Evolutionary conservation across 1,284 basidiomycete genomes (phyloP), one percentile per base, ranked within the genome.

Genomic region (Rhodotorula sp.): DNA sequence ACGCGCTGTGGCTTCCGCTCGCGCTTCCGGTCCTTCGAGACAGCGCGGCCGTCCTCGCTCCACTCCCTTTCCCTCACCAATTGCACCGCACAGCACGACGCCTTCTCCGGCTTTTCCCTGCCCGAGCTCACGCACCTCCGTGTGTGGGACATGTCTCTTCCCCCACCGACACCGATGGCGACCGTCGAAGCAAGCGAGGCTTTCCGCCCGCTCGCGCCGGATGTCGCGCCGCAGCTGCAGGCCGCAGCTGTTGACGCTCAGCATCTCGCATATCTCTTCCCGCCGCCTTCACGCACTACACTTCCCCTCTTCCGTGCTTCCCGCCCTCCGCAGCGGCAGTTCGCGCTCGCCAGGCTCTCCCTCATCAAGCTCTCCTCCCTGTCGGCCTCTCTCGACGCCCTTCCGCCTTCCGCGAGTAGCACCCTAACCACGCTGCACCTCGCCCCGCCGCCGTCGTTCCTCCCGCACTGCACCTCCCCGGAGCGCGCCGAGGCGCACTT

Each of bases 1-100:
- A 57, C 48, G 19, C 66, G 70, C 27, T 66, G 66, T 59, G 66
- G 66, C 13, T 72, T 72, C 64, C 66, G 70, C 39, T 72, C 70
- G 1, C 58, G 70, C 0, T 72, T 72, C 60, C 58, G 70, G n/a
- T 32, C 46, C 39, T 55, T 61, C 34, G 22, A 32, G 8, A 7
- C 64, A 13, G 44, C 66, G 6, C 41, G 44, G 10, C 48, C 70
- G 0, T 66, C 66, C 9, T 60, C 37, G n/a, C 27, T 72, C 55
- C 37, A 44, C 6, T 41, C 66, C 32, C 61, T 72, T n/a, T 36
- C 54, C 27, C 34, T 72, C 41, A 57, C 61, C 17, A 59, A 57
- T 44, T 66, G 62, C 60, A 72, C 66, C 3, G 70, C 61, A 3
- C 63, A 65, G 39, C 66, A 72, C 64, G 70, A 72, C 56, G 63